Evolutionary conservation across 2,329 filamentous ascomycete genomes (phyloP), one percentile per base, ranked within the genome.

Genomic region (Penicillium sp.): DNA sequence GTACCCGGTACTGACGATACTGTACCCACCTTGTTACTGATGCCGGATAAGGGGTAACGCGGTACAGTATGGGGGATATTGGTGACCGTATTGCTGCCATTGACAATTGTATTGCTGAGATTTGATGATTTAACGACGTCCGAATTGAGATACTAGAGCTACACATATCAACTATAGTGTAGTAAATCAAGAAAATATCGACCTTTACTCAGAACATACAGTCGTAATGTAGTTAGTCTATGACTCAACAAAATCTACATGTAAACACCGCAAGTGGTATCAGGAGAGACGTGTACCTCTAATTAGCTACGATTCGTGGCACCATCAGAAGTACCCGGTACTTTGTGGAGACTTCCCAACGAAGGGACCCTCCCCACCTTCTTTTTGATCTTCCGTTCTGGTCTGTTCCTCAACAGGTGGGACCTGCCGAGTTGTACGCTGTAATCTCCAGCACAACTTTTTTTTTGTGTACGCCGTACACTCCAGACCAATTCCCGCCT

Each of bases 401-500:
- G 29, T 55, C 43, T 36, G 40, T 57, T 51, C 46, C 59, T 61
- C 61, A 64, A 56, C 60, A 51, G 42, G 55, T 60, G 62, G 58
- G 62, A 41, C 53, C 58, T 57, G 46, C 62, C 60, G 56, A 59
- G 48, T 61, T 64, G 55, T 65, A 65, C 62, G 62, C 61, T 64
- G 62, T 65, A 65, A 59, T 61, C 51, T 65, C 60, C 60, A 65
- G 62, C 57, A 65, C 61, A 62, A 58, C 54, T 61, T 57, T 60
- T 52, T 61, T 59, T 61, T 58, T 53, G 43, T 48, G 55, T 59
- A 57, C 59, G 57, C 56, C 39, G 60, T 61, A 59, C 60, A 60
- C 56, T 62, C 56, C 55, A 59, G 55, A 58, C 57, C 56, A 58
- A 54, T 47, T 58, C 51, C 44, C 50, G 43, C 57, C 51, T 65